Conservation (phyloP, 2,329 filamentous ascomycete species). For the Aspergillus hiratsukae region DNA sequence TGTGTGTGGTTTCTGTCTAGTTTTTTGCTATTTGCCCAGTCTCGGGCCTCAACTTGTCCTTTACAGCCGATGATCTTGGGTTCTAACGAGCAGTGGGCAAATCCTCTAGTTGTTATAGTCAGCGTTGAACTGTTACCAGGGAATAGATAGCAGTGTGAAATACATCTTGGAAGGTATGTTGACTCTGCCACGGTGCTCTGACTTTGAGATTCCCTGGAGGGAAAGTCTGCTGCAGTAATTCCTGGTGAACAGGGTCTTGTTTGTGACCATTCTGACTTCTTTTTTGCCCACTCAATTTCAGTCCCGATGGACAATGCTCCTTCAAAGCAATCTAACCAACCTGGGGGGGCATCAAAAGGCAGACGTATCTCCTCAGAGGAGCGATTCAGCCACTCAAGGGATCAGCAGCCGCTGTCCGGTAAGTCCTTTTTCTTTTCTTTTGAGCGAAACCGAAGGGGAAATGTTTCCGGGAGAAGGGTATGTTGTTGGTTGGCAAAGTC, state of each 20-base stretch:
- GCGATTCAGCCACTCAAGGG: background rate
- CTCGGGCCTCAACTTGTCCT: background rate
- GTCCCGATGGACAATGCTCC: constrained; percentile 11
- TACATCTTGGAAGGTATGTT: constrained; percentile 4
- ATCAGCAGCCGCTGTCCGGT: constrained; percentile 7
- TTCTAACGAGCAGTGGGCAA: background rate
- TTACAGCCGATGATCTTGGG: background rate
- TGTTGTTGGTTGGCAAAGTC: background rate
- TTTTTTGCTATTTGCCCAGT: background rate
- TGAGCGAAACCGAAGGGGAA: background rate
- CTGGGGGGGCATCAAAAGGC: background rate
- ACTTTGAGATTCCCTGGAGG: background rate
- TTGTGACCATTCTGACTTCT: background rate
- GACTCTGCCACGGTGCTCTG: background rate
- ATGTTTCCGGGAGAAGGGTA: background rate
- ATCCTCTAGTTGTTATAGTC: background rate
- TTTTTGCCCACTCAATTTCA: constrained; percentile 3
- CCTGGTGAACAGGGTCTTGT: background rate
- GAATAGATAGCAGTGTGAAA: background rate
- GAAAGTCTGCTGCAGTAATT: background rate
- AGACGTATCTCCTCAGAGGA: constrained; percentile 1
- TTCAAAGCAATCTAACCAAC: constrained; percentile 3
- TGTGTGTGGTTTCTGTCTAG: background rate
- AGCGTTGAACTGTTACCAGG: background rate
- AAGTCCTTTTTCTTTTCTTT: constrained; percentile 1